These are phyloP conservation scores for Gomphus bonarii DNA, from an alignment of 1,284 basidiomycete genomes.

Conservation along the genomic window DNA sequence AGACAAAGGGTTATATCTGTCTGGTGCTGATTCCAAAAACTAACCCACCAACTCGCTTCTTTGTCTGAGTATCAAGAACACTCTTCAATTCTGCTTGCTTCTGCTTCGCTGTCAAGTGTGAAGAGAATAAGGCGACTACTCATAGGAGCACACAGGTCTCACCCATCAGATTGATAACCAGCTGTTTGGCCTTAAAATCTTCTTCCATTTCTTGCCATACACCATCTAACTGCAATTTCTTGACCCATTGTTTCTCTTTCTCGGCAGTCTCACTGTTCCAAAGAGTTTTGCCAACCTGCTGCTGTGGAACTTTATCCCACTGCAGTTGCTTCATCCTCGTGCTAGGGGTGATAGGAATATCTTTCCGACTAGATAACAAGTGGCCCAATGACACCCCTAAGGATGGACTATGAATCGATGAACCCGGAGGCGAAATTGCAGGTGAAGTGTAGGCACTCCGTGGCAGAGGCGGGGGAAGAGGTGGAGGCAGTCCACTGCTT, in stretches of 20 bases:
- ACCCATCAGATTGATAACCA: slow-evolving; percentile 79
- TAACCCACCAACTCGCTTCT: slow-evolving; percentile 77
- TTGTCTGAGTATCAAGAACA: slow-evolving; percentile 83
- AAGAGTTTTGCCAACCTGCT: slow-evolving; percentile 74
- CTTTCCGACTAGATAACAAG: slow-evolving; percentile 64
- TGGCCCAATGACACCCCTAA: slow-evolving; percentile 47
- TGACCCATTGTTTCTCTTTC: slow-evolving; percentile 68
- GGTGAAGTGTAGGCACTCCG: slow-evolving; percentile 17
- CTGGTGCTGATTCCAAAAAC: neutral
- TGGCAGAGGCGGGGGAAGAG: slow-evolving; percentile 10
- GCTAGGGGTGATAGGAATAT: slow-evolving; percentile 74
- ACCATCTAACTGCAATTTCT: slow-evolving; percentile 73
- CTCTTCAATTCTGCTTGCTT: slow-evolving; percentile 81
- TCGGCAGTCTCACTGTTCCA: slow-evolving; percentile 67
- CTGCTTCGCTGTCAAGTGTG: slow-evolving; percentile 46
- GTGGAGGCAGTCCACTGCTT: slow-evolving; percentile 11
- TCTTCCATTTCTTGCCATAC: slow-evolving; percentile 97
- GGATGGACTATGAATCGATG: slow-evolving; percentile 48
- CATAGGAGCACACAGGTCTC: slow-evolving; percentile 15
- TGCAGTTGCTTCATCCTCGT: slow-evolving; percentile 97
- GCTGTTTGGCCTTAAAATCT: slow-evolving; percentile 95
- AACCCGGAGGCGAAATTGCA: slow-evolving; percentile 38
- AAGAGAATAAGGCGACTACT: neutral
- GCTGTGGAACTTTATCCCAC: slow-evolving; percentile 93
- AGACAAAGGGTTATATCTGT: neutral